Evolutionary conservation across 2,329 filamentous ascomycete species (phyloP).

Genomic region (Aspergillus arachidicola): DNA sequence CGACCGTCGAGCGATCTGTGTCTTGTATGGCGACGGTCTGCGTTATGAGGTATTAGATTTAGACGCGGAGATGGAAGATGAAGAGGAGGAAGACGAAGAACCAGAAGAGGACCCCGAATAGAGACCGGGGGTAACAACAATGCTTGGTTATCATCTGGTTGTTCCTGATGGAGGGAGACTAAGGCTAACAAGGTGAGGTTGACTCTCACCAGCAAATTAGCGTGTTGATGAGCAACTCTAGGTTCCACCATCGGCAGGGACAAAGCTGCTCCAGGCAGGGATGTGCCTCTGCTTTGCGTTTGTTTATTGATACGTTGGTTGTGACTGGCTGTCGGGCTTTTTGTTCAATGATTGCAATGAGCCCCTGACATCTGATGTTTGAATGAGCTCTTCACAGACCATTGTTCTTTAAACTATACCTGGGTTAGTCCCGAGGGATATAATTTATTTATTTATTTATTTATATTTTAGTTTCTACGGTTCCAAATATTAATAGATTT

Average conservation of each 20-base stretch:
- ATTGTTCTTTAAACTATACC: background rate
- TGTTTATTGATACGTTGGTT: background rate
- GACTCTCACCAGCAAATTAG: background rate
- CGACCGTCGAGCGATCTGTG: slow-evolving; percentile 55
- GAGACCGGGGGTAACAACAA: background rate
- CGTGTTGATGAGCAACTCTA: background rate
- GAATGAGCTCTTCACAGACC: background rate
- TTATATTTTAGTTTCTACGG: background rate
- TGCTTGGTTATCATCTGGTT: background rate
- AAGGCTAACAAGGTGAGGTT: background rate
- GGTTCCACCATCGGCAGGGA: background rate
- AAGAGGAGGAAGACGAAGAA: slow-evolving; percentile 30
- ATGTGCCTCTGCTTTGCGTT: background rate
- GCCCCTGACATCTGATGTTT: background rate
- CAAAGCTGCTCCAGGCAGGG: background rate
- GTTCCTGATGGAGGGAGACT: background rate
- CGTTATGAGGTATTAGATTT: slow-evolving; percentile 61
- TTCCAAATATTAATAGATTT: slow-evolving; percentile 2
- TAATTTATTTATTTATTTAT: background rate
- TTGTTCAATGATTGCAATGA: background rate
- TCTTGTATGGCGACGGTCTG: slow-evolving; percentile 56
- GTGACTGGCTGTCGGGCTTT: background rate
- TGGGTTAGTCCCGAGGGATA: background rate
- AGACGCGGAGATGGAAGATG: slow-evolving; percentile 45
- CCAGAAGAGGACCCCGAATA: slow-evolving; percentile 13